Conservation (phyloP, 75 land plant genomes). For the Cunninghamia lanceolata region DNA sequence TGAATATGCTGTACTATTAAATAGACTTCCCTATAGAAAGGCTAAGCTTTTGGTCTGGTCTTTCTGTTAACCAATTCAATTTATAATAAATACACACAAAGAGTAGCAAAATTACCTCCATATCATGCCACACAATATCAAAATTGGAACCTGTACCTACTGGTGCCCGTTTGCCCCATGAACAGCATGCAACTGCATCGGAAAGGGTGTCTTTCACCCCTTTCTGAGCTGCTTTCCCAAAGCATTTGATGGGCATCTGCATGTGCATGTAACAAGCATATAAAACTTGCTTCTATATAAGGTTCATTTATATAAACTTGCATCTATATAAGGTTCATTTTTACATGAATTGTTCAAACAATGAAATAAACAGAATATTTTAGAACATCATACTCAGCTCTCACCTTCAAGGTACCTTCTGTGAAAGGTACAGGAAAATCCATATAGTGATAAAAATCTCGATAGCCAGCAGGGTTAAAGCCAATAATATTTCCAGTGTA, state of each 20-base stretch:
- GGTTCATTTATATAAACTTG: neutral
- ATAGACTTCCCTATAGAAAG: neutral
- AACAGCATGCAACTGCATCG: slow-evolving; percentile 64
- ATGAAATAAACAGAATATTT: neutral
- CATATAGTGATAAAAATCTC: slow-evolving; percentile 48
- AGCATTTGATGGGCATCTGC: slow-evolving; percentile 73
- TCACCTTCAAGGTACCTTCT: slow-evolving; percentile 74
- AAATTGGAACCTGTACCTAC: slow-evolving; percentile 83
- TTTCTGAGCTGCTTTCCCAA: slow-evolving; percentile 64
- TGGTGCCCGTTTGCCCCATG: slow-evolving; percentile 76
- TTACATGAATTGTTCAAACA: neutral
- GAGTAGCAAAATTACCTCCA: slow-evolving; percentile 27
- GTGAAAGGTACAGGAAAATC: slow-evolving; percentile 80
- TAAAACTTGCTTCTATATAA: neutral
- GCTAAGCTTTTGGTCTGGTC: neutral
- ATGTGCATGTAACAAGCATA: slow-evolving; percentile 1
- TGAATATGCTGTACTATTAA: neutral
- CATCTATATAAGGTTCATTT: neutral
- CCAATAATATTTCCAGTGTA: slow-evolving; percentile 78
- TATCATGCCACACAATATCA: slow-evolving; percentile 55
- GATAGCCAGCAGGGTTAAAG: slow-evolving; percentile 68
- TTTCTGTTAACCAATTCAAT: neutral
- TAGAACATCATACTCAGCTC: slow-evolving; percentile 3
- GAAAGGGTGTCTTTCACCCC: slow-evolving; percentile 58
- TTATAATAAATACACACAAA: neutral